Evolutionary conservation across 202 grass and related monocot species (phyloP), one percentile per base, ranked within the genome.

Genomic region (Setaria italica): DNA sequence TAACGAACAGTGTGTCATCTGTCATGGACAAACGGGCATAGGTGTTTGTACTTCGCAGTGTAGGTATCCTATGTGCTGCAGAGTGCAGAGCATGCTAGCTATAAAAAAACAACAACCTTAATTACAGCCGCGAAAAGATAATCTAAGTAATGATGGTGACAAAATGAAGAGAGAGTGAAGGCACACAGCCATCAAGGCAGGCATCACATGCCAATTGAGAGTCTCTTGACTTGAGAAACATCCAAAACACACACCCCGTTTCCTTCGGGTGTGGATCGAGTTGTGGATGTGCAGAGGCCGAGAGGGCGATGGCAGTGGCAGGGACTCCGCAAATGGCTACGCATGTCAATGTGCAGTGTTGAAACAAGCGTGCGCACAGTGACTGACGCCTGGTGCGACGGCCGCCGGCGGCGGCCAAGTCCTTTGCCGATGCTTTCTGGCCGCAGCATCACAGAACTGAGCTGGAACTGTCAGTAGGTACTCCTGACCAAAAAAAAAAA

Each of bases 231-330:
- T 69, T 43, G 9, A 55, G 72, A 75, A 62, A 54, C 59, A 54
- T 65, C 20, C 32, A 64, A 64, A 42, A 74, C 39, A 47, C 33
- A 71, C 11, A 15, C 12, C 63, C 58, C 35, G 11, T 4, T 4
- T 21, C 25, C 67, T 50, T 32, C 51, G 54, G 75, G 25, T 3
- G 53, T 81, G 71, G 48, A 76, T 76, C 49, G 72, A 74, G 48
- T 5, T 75, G 9, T 55, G 6, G 20, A 55, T 12, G 29, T 20
- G 49, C 49, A 57, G 17, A 53, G 55, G 20, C 67, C n/a, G 20
- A 64, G 69, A 72, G 58, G 72, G 70, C 14, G 43, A 50, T 71
- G 65, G 9, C 42, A 30, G 19, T 25, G 25, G 25, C 25, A 25
- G 29, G 29, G 17, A 39, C 11, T 14, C 6, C 33, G 30, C 66